Evolutionary conservation across 768 basidiomycete genomes (phyloP), one percentile per base, ranked within the genome.

Genomic region (Dacryopinax spathularia): DNA sequence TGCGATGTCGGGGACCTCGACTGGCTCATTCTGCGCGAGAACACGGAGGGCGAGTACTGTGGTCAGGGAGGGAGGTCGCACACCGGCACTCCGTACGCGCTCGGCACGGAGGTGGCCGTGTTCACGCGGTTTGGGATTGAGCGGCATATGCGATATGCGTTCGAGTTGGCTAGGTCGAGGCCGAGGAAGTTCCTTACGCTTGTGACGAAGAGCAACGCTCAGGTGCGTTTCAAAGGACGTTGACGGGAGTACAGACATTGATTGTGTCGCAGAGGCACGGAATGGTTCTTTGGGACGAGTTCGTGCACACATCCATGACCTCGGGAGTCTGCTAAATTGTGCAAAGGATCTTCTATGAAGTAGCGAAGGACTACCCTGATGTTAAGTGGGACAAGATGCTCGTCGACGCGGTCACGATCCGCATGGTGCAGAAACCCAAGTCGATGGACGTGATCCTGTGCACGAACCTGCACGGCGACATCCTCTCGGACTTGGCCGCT

Each of bases 21-120:
- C 69, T 82, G 81, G 73, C 72, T 79, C 62, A 81, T 81, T 36
- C 79, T 82, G 12, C 74, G 82, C 44, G 82, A 83, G 70, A 83
- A 83, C 67, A 79, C 77, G 10, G 82, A 83, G 67, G 82, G 82
- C 60, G 80, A 81, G 68, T 82, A 81, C 69, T 78, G 79, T n/a
- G 80, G 65, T 72, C 80, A 68, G 72, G 81, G 63, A 67, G 75
- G 70, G 13, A 67, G 72, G 33, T 73, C 73, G 12, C 75, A 72
- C 65, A 60, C 59, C 13, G 72, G 71, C 6, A 66, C 65, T 25
- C 67, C 65, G 12, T 69, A 70, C 36, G 75, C 73, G 66, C 67
- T 73, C 27, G 75, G 68, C 5, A 81, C 70, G 76, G 68, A 78
- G 63, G 67, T 76, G 44, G 71, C 74, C 7, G 75, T 78, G 69